Evolutionary conservation across 2,329 filamentous ascomycete genomes (phyloP).

Genomic region (Septoria petroselini): DNA sequence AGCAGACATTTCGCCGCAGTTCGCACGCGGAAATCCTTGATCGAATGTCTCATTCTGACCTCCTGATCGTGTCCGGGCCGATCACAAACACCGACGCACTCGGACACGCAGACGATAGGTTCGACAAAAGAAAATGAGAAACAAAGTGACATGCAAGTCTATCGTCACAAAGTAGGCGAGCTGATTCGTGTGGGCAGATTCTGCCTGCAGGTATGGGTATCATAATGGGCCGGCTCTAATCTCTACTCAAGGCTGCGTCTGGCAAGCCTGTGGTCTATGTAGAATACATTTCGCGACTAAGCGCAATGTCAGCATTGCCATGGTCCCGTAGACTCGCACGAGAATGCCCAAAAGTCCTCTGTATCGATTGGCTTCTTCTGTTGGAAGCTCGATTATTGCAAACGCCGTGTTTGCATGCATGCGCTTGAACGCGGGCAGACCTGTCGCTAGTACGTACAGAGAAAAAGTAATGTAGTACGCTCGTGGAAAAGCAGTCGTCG

Average conservation of each 20-base stretch:
- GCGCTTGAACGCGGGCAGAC: slow-evolving; percentile 22
- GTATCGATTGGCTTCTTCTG: slow-evolving; percentile 20
- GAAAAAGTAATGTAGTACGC: background rate
- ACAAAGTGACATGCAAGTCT: background rate
- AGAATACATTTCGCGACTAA: slow-evolving; percentile 2
- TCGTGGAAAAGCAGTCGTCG: background rate
- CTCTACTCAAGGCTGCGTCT: slow-evolving; percentile 6
- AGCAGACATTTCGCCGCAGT: background rate
- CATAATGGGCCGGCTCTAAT: slow-evolving; percentile 1
- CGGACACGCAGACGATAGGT: background rate
- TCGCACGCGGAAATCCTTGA: background rate
- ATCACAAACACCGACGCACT: too few species aligned
- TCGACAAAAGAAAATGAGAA: background rate
- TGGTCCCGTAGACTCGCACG: too few species aligned
- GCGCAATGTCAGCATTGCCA: too few species aligned
- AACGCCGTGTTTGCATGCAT: slow-evolving; percentile 19
- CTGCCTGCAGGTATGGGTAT: background rate
- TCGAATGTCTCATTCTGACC: background rate
- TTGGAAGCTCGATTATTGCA: slow-evolving; percentile 18
- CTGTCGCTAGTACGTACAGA: slow-evolving; percentile 15
- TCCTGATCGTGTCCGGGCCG: background rate
- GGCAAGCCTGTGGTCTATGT: slow-evolving; percentile 10
- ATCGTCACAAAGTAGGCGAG: background rate
- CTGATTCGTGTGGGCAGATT: slow-evolving; percentile 3
- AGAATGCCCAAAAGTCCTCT: slow-evolving; percentile 7